Evolutionary conservation across 2,329 filamentous ascomycete genomes (phyloP).

Genomic region (Fusarium anguioides): DNA sequence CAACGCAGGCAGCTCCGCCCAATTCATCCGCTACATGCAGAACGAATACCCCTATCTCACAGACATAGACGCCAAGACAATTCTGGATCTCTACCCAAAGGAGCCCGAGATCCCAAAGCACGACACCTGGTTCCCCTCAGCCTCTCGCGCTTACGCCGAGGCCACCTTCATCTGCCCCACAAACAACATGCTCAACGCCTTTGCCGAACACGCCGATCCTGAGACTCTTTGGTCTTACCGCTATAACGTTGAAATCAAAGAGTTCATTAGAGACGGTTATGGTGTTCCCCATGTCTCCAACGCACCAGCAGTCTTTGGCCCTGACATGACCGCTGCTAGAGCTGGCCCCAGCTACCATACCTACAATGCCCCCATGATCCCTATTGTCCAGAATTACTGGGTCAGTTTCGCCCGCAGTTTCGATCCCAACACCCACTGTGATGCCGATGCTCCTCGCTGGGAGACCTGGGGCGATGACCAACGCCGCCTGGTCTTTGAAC

Average conservation of each 20-base stretch:
- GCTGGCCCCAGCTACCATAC: slow-evolving; percentile 53
- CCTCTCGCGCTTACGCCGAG: slow-evolving; percentile 58
- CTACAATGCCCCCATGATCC: slow-evolving; percentile 58
- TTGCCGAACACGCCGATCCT: slow-evolving; percentile 36
- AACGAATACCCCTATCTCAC: slow-evolving; percentile 61
- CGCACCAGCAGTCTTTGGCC: slow-evolving; percentile 61
- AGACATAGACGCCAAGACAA: slow-evolving; percentile 48
- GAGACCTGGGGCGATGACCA: slow-evolving; percentile 51
- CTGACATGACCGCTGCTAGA: slow-evolving; percentile 45
- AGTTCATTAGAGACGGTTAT: slow-evolving; percentile 51
- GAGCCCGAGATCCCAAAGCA: slow-evolving; percentile 52
- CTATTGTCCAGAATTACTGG: slow-evolving; percentile 62
- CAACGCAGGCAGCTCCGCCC: slow-evolving; percentile 50
- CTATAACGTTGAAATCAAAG: slow-evolving; percentile 59
- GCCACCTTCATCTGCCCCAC: slow-evolving; percentile 58
- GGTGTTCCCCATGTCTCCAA: slow-evolving; percentile 63
- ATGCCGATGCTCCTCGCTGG: slow-evolving; percentile 55
- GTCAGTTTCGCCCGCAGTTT: slow-evolving; percentile 60
- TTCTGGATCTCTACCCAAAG: slow-evolving; percentile 55
- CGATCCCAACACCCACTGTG: slow-evolving; percentile 56
- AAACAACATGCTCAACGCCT: slow-evolving; percentile 53
- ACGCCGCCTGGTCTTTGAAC: slow-evolving; percentile 54
- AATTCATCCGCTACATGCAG: slow-evolving; percentile 55
- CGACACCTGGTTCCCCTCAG: slow-evolving; percentile 57
- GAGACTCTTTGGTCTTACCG: slow-evolving; percentile 58